Evolutionary conservation across 768 basidiomycete species (phyloP).

Genomic region (Lactarius psammicola): DNA sequence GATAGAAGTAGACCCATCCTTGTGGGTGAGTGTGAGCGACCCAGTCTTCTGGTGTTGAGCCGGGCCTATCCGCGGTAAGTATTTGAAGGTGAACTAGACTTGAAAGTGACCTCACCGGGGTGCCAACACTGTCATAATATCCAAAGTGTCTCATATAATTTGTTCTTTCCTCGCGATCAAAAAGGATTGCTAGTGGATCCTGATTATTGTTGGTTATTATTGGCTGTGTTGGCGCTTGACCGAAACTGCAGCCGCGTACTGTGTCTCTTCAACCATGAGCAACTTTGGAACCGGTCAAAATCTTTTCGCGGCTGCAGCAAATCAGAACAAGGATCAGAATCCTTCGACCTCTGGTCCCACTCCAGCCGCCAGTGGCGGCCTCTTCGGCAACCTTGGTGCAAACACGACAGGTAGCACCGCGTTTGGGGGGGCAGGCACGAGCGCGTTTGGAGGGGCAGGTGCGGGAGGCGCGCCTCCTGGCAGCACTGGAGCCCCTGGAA

Average conservation of each 20-base stretch:
- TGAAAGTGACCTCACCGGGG: constrained; percentile 10
- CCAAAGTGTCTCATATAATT: not conserved
- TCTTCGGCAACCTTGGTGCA: constrained; percentile 28
- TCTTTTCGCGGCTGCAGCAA: constrained; percentile 15
- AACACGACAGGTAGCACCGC: constrained; percentile 21
- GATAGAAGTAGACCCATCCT: constrained; percentile 54
- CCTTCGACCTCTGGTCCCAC: constrained; percentile 7
- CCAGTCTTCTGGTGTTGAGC: constrained; percentile 14
- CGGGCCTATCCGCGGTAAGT: not conserved
- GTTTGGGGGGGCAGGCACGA: constrained; percentile 15
- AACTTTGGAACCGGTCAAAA: constrained; percentile 19
- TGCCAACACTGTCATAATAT: constrained; percentile 2
- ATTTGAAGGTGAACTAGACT: not conserved
- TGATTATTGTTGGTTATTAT: not conserved
- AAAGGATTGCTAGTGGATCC: not conserved
- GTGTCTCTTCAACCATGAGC: constrained; percentile 23
- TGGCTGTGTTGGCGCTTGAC: not conserved
- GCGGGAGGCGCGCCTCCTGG: constrained; percentile 3
- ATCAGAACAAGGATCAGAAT: constrained; percentile 26
- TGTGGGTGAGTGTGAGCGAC: constrained; percentile 41
- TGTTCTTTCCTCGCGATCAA: not conserved
- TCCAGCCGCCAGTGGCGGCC: constrained; percentile 17
- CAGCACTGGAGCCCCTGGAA: not conserved
- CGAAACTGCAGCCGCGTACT: not conserved
- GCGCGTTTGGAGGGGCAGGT: not conserved